Conservation (phyloP, 2,329 filamentous ascomycete species). For the Diaporthe destruens region DNA sequence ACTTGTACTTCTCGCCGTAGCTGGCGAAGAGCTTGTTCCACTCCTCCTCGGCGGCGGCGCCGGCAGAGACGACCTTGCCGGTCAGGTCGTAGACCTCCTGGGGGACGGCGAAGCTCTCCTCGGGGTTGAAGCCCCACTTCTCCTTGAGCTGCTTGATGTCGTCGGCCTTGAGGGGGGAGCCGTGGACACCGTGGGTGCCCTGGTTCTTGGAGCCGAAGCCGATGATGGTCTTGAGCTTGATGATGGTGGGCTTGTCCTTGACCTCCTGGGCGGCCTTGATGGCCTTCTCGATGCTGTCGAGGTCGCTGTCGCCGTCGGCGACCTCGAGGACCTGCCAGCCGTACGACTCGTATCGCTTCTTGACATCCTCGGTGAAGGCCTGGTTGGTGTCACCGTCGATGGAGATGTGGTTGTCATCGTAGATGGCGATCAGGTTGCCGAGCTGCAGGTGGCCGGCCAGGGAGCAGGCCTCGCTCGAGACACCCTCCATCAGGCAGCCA, state of each 20-base stretch:
- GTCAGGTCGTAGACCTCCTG: constrained; percentile 95
- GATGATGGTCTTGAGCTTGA: constrained; percentile 97
- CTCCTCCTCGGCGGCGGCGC: constrained; percentile 90
- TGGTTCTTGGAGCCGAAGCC: constrained; percentile 94
- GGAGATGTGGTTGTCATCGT: constrained; percentile 98
- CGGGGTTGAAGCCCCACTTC: constrained; percentile 96
- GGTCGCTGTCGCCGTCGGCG: constrained; percentile 88
- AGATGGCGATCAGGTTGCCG: constrained; percentile 96
- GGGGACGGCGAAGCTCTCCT: constrained; percentile 91
- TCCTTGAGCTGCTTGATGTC: constrained; percentile 94
- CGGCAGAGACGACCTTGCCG: constrained; percentile 84
- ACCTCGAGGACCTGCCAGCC: constrained; percentile 94
- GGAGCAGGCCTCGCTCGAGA: constrained; percentile 92
- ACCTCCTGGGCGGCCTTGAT: constrained; percentile 87
- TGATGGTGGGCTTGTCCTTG: constrained; percentile 96
- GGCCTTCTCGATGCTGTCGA: constrained; percentile 88
- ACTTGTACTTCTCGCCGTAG: constrained; percentile 83
- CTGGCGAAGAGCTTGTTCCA: constrained; percentile 95
- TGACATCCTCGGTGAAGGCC: constrained; percentile 96
- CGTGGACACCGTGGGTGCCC: constrained; percentile 96
- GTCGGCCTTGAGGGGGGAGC: constrained; percentile 93
- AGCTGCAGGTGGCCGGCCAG: constrained; percentile 96
- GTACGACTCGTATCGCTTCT: constrained; percentile 95
- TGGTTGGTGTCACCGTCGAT: constrained; percentile 95
- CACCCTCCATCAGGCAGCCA: constrained; percentile 98